Base-by-base conservation (phyloP, 345 rosid species). In the Eucalyptus curtisii region DNA sequence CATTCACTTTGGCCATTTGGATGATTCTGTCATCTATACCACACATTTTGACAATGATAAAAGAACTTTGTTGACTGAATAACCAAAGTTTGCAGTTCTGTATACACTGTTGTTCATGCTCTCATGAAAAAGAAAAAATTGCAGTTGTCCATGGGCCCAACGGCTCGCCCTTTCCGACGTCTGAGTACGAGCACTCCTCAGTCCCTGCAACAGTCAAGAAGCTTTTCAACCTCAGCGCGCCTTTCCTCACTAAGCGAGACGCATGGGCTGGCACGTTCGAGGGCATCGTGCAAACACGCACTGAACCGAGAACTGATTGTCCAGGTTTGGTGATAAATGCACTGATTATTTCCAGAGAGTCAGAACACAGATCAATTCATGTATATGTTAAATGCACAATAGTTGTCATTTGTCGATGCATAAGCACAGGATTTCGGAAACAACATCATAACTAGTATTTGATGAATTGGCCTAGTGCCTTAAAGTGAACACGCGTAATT, bases 191-290 rank as follows among this genome's bases (percentile, higher is more conserved):
- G 79, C 99, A 97, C 88, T 97, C 99, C 24, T 97, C 99, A 5
- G 95, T 97, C 88, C 98, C 99, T 0, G 99, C 99, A 5, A 97
- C 99, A 3, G 98, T 96, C 57, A 97, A 96, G 96, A 95, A 94
- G 94, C 82, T 97, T 37, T 95, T 93, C 92, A 96, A 96, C 91
- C 91, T 97, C 50, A 44, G 92, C 7, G 40, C 95, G 1, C 94
- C 98, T 55, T 97, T 95, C 92, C 95, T 97, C 27, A 97, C 99
- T 3, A 95, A 94, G 90, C 92, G 99, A 86, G 99, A 96, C 49
- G 95, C 68, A 89, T 97, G 99, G 99, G 99, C 99, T 8, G 99
- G 94, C 42, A 94, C 98, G 25, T 97, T 97, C 48, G 98, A 97
- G 76, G 88, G 90, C 91, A 92, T 96, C 87, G 90, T 97, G 42